phyloP scores from a whole-genome alignment of 83 land plant genomes.

The Diphasiastrum complanatum region DNA sequence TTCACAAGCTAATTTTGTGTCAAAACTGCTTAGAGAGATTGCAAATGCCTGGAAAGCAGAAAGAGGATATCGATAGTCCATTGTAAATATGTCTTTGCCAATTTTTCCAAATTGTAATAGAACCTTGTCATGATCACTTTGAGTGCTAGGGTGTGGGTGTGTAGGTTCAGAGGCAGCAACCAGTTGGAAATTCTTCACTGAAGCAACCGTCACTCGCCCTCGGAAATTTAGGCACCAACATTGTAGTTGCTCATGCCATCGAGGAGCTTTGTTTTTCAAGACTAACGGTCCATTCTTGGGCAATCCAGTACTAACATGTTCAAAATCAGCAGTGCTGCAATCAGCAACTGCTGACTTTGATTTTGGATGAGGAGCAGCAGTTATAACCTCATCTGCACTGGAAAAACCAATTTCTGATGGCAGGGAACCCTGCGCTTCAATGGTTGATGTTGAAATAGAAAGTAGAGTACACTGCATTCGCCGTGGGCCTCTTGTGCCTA shows the following conservation, averaged over 20 bases:
- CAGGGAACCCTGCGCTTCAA: slow-evolving; percentile 16
- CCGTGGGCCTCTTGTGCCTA: slow-evolving; percentile 35
- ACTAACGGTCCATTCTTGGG: slow-evolving; percentile 22
- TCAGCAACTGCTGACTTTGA: slow-evolving; percentile 15
- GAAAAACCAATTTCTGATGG: slow-evolving; percentile 8
- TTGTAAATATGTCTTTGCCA: slow-evolving; percentile 57
- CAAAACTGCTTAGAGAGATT: slow-evolving; percentile 58
- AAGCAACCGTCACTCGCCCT: slow-evolving; percentile 59
- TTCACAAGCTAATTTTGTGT: slow-evolving; percentile 43
- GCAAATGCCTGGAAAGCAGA: slow-evolving; percentile 74
- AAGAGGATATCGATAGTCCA: slow-evolving; percentile 56
- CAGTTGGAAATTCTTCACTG: slow-evolving; percentile 62
- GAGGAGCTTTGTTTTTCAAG: slow-evolving; percentile 38
- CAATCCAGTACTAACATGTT: slow-evolving; percentile 5
- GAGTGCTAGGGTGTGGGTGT: slow-evolving; percentile 17
- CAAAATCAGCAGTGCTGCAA: slow-evolving; percentile 16
- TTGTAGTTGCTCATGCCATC: slow-evolving; percentile 45
- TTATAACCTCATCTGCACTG: neutral
- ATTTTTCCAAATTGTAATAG: slow-evolving; percentile 66
- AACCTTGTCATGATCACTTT: slow-evolving; percentile 51
- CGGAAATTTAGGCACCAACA: slow-evolving; percentile 65
- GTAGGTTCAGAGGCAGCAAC: slow-evolving; percentile 44
- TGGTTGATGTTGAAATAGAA: slow-evolving; percentile 27
- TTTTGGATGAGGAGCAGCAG: slow-evolving; percentile 8
- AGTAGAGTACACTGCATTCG: slow-evolving; percentile 44